These are phyloP conservation scores for Mrakia frigida DNA, from an alignment of 768 basidiomycete genomes.

Conservation along the genomic window DNA sequence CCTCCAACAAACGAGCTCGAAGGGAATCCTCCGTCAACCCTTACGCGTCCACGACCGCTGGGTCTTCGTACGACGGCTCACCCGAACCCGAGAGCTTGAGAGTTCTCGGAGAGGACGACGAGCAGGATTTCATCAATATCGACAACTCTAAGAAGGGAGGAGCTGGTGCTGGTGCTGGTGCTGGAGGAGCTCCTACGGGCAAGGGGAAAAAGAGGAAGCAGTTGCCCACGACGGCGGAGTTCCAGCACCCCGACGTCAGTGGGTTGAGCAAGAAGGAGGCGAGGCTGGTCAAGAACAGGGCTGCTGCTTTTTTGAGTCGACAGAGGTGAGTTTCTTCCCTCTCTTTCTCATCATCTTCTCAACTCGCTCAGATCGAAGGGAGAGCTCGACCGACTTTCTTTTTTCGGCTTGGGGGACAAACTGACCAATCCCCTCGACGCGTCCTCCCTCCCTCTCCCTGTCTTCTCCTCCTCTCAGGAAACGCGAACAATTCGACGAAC, in stretches of 20 bases:
- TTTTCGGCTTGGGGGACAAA: neutral
- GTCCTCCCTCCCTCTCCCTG: neutral
- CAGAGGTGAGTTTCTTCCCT: conserved; percentile 50
- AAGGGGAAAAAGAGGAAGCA: conserved; percentile 32
- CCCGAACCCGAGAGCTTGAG: conserved; percentile 4
- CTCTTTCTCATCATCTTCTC: neutral
- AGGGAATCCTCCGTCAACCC: conserved; percentile 9
- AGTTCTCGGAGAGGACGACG: conserved; percentile 1
- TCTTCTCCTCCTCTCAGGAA: conserved; percentile 51
- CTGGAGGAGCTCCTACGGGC: conserved; percentile 11
- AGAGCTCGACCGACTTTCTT: too few relatives aligned
- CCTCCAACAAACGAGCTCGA: conserved; percentile 10
- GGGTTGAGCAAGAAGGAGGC: conserved; percentile 87
- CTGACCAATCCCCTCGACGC: neutral
- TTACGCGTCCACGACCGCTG: conserved; percentile 12
- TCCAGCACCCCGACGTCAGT: conserved; percentile 78
- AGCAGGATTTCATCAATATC: neutral
- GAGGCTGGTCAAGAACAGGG: conserved; percentile 83
- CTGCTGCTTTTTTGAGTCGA: conserved; percentile 83
- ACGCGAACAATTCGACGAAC: conserved; percentile 82
- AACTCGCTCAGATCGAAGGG: neutral
- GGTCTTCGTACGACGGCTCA: conserved; percentile 10
- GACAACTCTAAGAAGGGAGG: too few relatives aligned
- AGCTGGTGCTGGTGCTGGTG: neutral
- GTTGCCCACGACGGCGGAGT: conserved; percentile 41